Percentiles rank a stretch among this genome's conserved stretches.
Conservation (phyloP, 805 yeast species). For the Wickerhamiella cacticola region DNA sequence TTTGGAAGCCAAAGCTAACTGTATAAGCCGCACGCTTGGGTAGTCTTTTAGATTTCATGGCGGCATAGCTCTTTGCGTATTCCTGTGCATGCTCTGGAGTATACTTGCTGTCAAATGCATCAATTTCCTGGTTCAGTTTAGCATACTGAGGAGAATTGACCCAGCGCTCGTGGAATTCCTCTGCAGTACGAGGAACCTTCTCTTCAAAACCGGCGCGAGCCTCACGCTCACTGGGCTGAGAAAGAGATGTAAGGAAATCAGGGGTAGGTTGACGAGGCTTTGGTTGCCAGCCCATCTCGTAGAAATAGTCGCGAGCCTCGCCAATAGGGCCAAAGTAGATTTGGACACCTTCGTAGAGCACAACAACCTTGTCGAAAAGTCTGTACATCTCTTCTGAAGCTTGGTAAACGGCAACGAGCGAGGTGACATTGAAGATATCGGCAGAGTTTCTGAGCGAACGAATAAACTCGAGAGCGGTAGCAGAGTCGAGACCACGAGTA, state of each 20-base stretch:
- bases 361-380: conserved; percentile 49
- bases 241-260: conserved; percentile 56
- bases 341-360: conserved; percentile 49
- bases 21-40: conserved; percentile 35
- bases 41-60: conserved; percentile 32
- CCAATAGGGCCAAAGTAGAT: conserved; percentile 51
- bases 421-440: conserved; percentile 39
- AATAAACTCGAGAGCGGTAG: conserved; percentile 68
- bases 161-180: conserved; percentile 54
- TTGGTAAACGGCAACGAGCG: conserved; percentile 59
- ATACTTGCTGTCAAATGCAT: conserved; percentile 29
- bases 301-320: conserved; percentile 46
- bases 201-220: conserved; percentile 38
- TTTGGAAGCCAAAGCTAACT: conserved; percentile 38
- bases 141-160: conserved; percentile 36
- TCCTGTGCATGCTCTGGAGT: conserved; percentile 29
- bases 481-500: conserved; percentile 75
- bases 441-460: conserved; percentile 56
- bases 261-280: conserved; percentile 59
- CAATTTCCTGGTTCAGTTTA: conserved; percentile 37
- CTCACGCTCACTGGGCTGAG: conserved; percentile 52
- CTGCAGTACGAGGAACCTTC: conserved; percentile 48
- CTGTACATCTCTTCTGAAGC: conserved; percentile 57
- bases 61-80: conserved; percentile 30
- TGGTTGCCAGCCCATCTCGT: conserved; percentile 51